Evolutionary conservation across 257 asterid species (phyloP).

Genomic region (Echium plantagineum): DNA sequence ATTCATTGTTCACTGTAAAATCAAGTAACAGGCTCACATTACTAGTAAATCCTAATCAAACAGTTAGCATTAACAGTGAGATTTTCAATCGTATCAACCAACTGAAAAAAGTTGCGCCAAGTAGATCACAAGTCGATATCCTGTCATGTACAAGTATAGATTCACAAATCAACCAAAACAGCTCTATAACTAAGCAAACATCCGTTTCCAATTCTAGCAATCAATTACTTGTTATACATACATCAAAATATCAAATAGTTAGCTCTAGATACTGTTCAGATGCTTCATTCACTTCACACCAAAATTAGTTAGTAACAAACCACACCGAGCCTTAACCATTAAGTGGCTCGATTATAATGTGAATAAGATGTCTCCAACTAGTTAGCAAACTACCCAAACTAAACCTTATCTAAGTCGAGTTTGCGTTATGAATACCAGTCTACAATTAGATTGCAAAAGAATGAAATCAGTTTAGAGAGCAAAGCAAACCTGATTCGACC

Average conservation of each 20-base stretch:
- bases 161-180: neutral
- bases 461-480: too few relatives aligned
- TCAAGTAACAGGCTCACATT: neutral
- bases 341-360: too few relatives aligned
- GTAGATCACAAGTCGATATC: neutral
- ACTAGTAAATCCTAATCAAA: neutral
- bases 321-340: too few relatives aligned
- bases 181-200: neutral
- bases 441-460: neutral
- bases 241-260: slow-evolving; percentile 1
- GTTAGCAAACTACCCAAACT: too few relatives aligned
- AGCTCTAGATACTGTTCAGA: neutral
- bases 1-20: neutral
- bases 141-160: neutral
- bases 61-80: too few relatives aligned
- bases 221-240: neutral
- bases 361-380: too few relatives aligned
- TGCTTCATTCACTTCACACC: neutral
- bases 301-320: neutral
- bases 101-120: neutral
- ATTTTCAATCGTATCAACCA: neutral
- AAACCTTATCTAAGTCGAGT: too few relatives aligned
- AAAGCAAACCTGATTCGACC: slow-evolving; percentile 45
- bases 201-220: neutral
- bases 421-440: too few relatives aligned